Conservation (phyloP, 225 moss, liverwort and hornwort genomes). For the Polytrichum formosum region DNA sequence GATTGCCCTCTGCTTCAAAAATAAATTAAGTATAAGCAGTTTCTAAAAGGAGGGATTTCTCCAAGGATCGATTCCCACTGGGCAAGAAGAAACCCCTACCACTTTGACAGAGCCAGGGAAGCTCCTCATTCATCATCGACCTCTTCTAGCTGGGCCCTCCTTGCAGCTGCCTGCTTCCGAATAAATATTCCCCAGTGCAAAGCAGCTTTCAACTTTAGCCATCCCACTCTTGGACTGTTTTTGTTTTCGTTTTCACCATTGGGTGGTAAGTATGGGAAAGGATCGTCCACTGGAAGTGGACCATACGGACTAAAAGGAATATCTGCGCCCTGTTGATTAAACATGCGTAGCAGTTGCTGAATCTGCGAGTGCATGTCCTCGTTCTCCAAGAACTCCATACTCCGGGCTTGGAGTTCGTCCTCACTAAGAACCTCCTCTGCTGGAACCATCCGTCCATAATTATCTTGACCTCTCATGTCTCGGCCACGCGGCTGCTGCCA, state of each 20-base stretch:
- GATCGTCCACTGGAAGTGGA: constrained; percentile 41
- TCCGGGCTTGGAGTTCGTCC: constrained; percentile 50
- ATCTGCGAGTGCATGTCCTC: constrained; percentile 64
- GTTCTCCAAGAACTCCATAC: constrained; percentile 53
- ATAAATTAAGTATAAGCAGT: not conserved
- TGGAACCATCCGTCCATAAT: constrained; percentile 29
- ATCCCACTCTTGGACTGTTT: constrained; percentile 23
- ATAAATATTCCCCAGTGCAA: constrained; percentile 60
- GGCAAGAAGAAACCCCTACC: constrained; percentile 21
- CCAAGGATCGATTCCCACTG: not conserved
- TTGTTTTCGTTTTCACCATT: constrained; percentile 22
- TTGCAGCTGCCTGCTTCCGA: constrained; percentile 47
- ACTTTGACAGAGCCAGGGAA: not conserved
- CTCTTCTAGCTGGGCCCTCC: constrained; percentile 51
- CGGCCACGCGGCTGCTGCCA: constrained; percentile 33
- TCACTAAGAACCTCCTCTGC: constrained; percentile 38
- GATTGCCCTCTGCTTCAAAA: too few relatives aligned
- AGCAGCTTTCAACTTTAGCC: constrained; percentile 59
- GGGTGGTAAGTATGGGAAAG: constrained; percentile 39
- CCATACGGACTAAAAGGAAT: constrained; percentile 36
- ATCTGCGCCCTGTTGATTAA: constrained; percentile 38
- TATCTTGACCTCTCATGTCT: constrained; percentile 43
- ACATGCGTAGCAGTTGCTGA: constrained; percentile 64
- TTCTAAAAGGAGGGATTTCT: not conserved
- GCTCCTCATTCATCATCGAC: constrained; percentile 3